Base-by-base conservation (phyloP, 805 yeast species). In the Kuraishia floccosa region DNA sequence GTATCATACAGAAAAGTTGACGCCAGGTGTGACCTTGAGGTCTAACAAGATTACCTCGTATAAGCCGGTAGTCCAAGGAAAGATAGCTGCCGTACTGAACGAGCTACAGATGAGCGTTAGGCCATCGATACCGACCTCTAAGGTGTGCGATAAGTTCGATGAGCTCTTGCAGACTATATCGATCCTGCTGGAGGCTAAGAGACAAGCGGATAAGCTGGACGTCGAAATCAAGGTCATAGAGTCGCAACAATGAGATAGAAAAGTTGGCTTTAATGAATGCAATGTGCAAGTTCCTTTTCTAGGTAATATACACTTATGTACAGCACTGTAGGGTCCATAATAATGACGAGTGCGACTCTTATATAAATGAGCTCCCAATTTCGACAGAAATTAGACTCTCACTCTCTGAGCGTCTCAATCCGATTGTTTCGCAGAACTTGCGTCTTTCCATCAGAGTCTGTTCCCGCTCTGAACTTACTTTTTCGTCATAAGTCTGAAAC, bases 51-150 rank as follows among this genome's bases (percentile, higher is more conserved):
- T 85, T 31, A 69, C 87, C 1, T 72, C 82, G 1, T 73, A 78
- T 46, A 86, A 86, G 43, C 89, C 94, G 3, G 75, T 80, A 24
- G 60, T 76, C 6, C 86, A 79, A 42, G 61, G 69, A 17, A 76
- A 73, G 45, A 71, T 79, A 6, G 51, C 56, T 18, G 68, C 71
- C 12, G 64, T 76, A 8, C 54, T 89, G 36, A 80, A 77, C 34
- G 98, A 91, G 46, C 54, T 91, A 36, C 86, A 77, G 3, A 55
- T 91, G 7, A 79, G 96, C 0, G 56, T 75, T 4, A 77, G 79
- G 40, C 97, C 97, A 1, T 76, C 77, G 2, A 78, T 91, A 78
- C 89, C 94, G 4, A 82, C 97, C 0, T 72, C 78, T 22, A 73
- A 65, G 31, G 85, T 87, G 1, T 71, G 84, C 54, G 65, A 76